Percentiles rank a stretch among this genome's conserved stretches.
These are phyloP conservation scores for Theileria equi DNA, from an alignment of 169 alveolate genomes.

Conservation along the genomic window DNA sequence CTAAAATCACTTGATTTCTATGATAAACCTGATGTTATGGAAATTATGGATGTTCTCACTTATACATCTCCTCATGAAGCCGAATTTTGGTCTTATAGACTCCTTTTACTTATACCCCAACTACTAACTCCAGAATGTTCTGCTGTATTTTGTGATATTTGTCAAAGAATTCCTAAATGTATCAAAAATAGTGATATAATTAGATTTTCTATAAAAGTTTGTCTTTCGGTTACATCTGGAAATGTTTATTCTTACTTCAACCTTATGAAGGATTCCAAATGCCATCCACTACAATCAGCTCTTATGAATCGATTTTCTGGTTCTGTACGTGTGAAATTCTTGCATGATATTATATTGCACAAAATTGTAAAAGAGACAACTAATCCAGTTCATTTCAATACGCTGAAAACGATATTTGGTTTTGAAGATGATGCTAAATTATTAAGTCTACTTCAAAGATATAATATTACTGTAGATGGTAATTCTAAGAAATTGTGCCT, in stretches of 20 bases:
- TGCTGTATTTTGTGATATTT: constrained; percentile 67
- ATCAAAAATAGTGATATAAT: constrained; percentile 31
- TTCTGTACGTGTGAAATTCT: constrained; percentile 23
- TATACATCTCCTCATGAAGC: constrained; percentile 78
- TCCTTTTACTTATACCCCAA: constrained; percentile 68
- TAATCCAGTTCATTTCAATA: constrained; percentile 36
- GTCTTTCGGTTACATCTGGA: constrained; percentile 41
- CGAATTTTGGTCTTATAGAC: constrained; percentile 83
- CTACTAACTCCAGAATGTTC: constrained; percentile 55
- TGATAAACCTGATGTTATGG: not conserved
- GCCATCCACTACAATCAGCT: constrained; percentile 53
- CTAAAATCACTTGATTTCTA: not conserved
- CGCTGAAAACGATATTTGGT: constrained; percentile 33
- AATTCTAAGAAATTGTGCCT: not conserved
- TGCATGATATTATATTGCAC: constrained; percentile 8
- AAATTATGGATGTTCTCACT: constrained; percentile 61
- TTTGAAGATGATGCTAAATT: constrained; percentile 27
- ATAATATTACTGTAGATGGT: constrained; percentile 9
- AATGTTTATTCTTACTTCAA: constrained; percentile 36
- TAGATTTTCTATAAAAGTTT: constrained; percentile 40
- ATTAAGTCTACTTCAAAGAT: constrained; percentile 10
- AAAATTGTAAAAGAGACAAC: constrained; percentile 20
- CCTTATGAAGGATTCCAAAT: constrained; percentile 22
- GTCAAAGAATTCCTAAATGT: constrained; percentile 58
- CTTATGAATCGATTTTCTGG: constrained; percentile 55